A percentile compares a stretch with the other conserved stretches of the same genome.
Conservation (phyloP, 306 rosid species). For the Citrullus mucosospermus region DNA sequence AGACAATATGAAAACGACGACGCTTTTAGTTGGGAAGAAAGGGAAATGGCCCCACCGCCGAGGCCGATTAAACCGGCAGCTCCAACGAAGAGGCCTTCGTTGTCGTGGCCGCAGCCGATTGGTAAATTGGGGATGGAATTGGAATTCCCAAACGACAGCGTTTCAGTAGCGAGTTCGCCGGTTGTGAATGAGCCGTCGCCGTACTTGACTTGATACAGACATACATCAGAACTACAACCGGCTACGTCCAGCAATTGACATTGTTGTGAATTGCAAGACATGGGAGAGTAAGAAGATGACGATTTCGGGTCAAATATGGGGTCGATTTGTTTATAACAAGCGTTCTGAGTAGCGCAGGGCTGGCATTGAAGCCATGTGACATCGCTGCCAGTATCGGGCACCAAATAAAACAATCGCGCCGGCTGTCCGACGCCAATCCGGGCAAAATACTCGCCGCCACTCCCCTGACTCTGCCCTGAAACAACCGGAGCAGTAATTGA, state of each 20-base stretch:
- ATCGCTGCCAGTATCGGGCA: slow-evolving; percentile 83
- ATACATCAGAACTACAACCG: slow-evolving; percentile 24
- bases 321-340: slow-evolving; percentile 73
- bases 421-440: slow-evolving; percentile 63
- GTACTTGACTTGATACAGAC: slow-evolving; percentile 60
- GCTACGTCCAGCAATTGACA: slow-evolving; percentile 28
- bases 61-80: slow-evolving; percentile 78
- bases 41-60: slow-evolving; percentile 57
- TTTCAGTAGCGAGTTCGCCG: slow-evolving; percentile 54
- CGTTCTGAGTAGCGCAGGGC: slow-evolving; percentile 31
- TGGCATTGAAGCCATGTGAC: slow-evolving; percentile 77
- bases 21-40: slow-evolving; percentile 48
- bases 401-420: slow-evolving; percentile 40
- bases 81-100: slow-evolving; percentile 57
- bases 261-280: slow-evolving; percentile 38
- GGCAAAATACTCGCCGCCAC: slow-evolving; percentile 68
- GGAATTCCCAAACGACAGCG: slow-evolving; percentile 45
- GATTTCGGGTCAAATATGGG: slow-evolving; percentile 52
- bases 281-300: slow-evolving; percentile 29
- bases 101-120: slow-evolving; percentile 73
- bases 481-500: slow-evolving; percentile 15
- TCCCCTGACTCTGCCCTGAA: slow-evolving; percentile 56
- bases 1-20: slow-evolving; percentile 67
- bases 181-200: slow-evolving; percentile 86
- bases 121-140: slow-evolving; percentile 30